Evolutionary conservation across 345 rosid species (phyloP), one percentile per base, ranked within the genome.

Genomic region (Melaleuca alternifolia): DNA sequence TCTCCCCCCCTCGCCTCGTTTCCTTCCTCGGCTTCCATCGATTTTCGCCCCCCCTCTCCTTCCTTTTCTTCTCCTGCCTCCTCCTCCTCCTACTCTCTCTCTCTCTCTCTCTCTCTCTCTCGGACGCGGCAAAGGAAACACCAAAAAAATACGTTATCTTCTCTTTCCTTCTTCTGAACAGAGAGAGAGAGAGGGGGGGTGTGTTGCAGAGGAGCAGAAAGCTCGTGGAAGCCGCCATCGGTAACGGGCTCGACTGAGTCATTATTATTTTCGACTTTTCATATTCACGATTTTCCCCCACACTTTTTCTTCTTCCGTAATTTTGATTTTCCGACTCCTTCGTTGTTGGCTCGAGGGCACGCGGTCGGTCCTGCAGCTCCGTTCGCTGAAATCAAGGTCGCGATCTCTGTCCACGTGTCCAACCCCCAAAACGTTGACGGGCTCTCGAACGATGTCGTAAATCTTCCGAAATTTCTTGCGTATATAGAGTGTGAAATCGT

Each of bases 211-310:
- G 57, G 11, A 18, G 84, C 7, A 15, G 48, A 83, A 51, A 41
- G 44, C 57, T 16, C 86, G 81, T 23, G 76, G 77, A 44, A 57
- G 33, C 86, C 81, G 81, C 86, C 86, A 24, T 54, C 15, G 65
- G 37, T 46, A 57, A 11, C 71, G 44, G 76, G 46, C 79, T 2
- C 79, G 12, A 33, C 79, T n/a, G 23, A 1, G 46, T 65, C 46
- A 18, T 65, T 33, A 33, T 71, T 71, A 71, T 33, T 71, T 8
- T 71, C 18, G 79, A 33, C 79, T 65, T 30, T n/a, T 21, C 28
- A 57, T 24, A 5, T 26, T 54, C 21, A 21, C n/a, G 26, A 1
- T 24, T 24, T 24, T 26, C 59, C 0, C 12, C 11, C 4, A 4
- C 59, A 24, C 26, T 21, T 21, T 10, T 52, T 53, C 21, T 54